Evolutionary conservation across 1,284 basidiomycete genomes (phyloP).

Genomic region (Sporisorium iseilematis-ciliati): DNA sequence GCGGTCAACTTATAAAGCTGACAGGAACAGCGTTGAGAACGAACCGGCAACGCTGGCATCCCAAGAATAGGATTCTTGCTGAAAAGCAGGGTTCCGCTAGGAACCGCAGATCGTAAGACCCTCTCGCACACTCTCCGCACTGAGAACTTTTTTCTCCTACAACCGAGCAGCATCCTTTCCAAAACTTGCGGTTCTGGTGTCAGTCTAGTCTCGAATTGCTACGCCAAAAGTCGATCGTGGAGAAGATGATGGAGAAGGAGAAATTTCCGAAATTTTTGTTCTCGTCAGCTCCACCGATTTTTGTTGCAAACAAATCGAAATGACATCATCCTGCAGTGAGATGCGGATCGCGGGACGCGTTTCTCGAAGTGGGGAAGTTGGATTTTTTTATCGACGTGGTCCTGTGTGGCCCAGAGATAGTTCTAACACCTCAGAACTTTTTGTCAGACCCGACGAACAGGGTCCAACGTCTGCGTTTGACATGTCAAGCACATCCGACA

Average conservation of each 20-base stretch:
- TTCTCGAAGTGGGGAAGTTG: not conserved
- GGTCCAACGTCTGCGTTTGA: too few relatives aligned
- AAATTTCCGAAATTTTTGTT: not conserved
- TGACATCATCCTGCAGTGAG: slow-evolving; percentile 24
- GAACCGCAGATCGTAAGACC: too few relatives aligned
- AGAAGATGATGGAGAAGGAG: not conserved
- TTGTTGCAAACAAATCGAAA: slow-evolving; percentile 5
- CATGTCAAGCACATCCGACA: not conserved
- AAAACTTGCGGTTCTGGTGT: too few relatives aligned
- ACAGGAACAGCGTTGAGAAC: not conserved
- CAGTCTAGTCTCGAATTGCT: too few relatives aligned
- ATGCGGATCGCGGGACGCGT: not conserved
- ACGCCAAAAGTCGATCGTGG: not conserved
- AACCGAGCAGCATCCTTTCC: too few relatives aligned
- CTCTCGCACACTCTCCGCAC: too few relatives aligned
- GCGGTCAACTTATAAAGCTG: not conserved
- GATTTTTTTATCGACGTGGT: slow-evolving; percentile 9
- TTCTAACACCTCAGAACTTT: not conserved
- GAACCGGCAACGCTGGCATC: not conserved
- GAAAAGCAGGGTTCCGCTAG: too few relatives aligned
- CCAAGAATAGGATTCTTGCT: too few relatives aligned
- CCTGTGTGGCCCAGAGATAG: not conserved
- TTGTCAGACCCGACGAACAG: too few relatives aligned
- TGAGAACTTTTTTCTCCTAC: too few relatives aligned
- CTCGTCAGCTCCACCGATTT: not conserved